These are phyloP conservation scores for Elongisporangium anandrum DNA, from an alignment of 352 stramenopile genomes.

Conservation along the genomic window DNA sequence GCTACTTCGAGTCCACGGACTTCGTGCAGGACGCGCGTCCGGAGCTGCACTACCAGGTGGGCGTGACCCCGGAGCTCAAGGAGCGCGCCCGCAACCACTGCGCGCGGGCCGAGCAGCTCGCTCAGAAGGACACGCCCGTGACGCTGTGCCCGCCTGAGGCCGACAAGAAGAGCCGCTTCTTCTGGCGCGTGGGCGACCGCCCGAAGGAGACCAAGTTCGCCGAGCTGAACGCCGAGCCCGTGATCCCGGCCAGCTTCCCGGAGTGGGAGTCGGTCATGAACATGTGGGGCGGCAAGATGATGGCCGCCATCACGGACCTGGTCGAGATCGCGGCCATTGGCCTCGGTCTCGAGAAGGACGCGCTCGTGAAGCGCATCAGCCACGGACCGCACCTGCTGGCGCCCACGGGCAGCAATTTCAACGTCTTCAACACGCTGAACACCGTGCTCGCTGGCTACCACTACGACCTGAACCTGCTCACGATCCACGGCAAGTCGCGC, in stretches of 20 bases:
- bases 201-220: slow-evolving; percentile 71
- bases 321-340: slow-evolving; percentile 86
- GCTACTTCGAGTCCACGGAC: slow-evolving; percentile 88
- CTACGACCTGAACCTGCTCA: slow-evolving; percentile 93
- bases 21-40: slow-evolving; percentile 85
- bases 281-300: slow-evolving; percentile 90
- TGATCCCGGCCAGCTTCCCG: slow-evolving; percentile 80
- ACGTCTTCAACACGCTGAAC: slow-evolving; percentile 70
- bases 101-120: slow-evolving; percentile 38
- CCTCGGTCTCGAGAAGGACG: slow-evolving; percentile 78
- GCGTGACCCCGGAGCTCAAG: slow-evolving; percentile 83
- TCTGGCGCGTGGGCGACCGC: slow-evolving; percentile 89
- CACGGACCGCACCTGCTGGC: slow-evolving; percentile 88
- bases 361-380: slow-evolving; percentile 74
- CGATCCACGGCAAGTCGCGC: slow-evolving; percentile 90
- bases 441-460: slow-evolving; percentile 91
- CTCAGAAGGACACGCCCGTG: slow-evolving; percentile 60
- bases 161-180: slow-evolving; percentile 94
- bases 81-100: slow-evolving; percentile 88
- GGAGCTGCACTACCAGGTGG: slow-evolving; percentile 88
- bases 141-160: slow-evolving; percentile 86
- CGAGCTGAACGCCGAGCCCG: slow-evolving; percentile 85
- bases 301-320: slow-evolving; percentile 70
- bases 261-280: slow-evolving; percentile 90
- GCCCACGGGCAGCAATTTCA: slow-evolving; percentile 88